phyloP scores from a whole-genome alignment of 306 rosid genomes.

The Astragalus glycyphyllos region DNA sequence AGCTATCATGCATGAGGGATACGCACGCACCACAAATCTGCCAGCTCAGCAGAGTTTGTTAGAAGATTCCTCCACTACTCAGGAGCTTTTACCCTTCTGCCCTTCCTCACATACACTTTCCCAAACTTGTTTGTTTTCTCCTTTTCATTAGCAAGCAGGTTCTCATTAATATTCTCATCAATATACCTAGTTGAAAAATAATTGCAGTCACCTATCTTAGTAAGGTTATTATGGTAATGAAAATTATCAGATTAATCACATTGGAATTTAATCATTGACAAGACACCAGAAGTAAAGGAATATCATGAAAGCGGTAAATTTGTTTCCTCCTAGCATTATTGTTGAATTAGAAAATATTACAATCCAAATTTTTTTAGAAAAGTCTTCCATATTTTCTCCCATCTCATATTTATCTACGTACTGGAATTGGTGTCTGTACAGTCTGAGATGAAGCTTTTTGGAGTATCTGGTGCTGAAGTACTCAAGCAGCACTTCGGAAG shows the following conservation, averaged over 20 bases:
- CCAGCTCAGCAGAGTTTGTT: no score
- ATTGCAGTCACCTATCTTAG: not conserved
- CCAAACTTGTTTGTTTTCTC: no score
- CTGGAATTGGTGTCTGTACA: conserved; percentile 45
- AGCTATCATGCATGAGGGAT: no score
- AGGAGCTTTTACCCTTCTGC: no score
- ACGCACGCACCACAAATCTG: no score
- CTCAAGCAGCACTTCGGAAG: conserved; percentile 98
- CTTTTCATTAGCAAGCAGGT: no score
- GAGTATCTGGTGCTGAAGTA: conserved; percentile 73
- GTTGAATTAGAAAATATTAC: conserved; percentile 19
- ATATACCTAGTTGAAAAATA: conserved; percentile 6
- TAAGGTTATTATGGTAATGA: conserved; percentile 28
- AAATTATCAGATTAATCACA: conserved; percentile 31
- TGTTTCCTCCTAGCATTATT: conserved; percentile 11
- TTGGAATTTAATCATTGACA: conserved; percentile 28
- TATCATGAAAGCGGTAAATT: conserved; percentile 4
- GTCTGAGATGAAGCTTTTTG: conserved; percentile 96
- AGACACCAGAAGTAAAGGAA: conserved; percentile 12
- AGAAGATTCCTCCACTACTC: no score
- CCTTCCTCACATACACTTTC: no score
- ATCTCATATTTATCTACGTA: conserved; percentile 27
- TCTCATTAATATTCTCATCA: no score
- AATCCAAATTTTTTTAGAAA: not conserved
- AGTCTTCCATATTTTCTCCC: conserved; percentile 26